Base-by-base conservation (phyloP, 345 rosid species). In the Dipteronia sinensis region DNA sequence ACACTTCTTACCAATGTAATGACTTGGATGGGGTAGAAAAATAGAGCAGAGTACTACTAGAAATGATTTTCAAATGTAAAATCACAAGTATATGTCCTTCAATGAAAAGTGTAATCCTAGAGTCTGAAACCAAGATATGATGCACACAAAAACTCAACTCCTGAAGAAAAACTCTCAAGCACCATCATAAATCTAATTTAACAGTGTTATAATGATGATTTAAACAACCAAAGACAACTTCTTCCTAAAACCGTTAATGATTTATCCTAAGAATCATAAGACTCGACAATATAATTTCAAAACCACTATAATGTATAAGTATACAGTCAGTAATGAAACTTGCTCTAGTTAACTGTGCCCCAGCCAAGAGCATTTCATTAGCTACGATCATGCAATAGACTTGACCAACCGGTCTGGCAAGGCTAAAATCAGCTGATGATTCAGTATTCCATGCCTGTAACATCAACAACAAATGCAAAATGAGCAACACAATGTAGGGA, bases 311-410 rank as follows among this genome's bases (percentile, higher is more conserved):
- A 25, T 12, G 25, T 27, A 27, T 27, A 31, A 56, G 9, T 71
- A 31, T 44, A 44, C 49, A 44, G 44, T 42, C 2, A 1, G 7
- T 6, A 73, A 67, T 67, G 42, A 38, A n/a, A 68, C 10, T 10
- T 40, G 67, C 20, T 61, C 38, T 22, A 68, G 68, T 83, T 79
- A 91, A 91, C 88, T 88, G 87, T 2, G 81, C 83, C 38, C 92
- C 97, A 76, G 92, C 94, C 44, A 88, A 90, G 5, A 87, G 87
- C 89, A 83, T 82, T 58, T 85, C 84, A 0, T 69, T 69, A 9
- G 76, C 85, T 75, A 76, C 76, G 56, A 69, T 79, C 84, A 88
- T 81, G 59, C 88, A 85, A 73, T 76, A 67, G 31, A 90, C 88
- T 47, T 87, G 87, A 63, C 93, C 94, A 56, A 83, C 80, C 2